A percentile compares a stretch with the other conserved stretches of the same genome.
These are phyloP conservation scores for Lepiota venenata DNA, from an alignment of 768 basidiomycete species.

Conservation along the genomic window DNA sequence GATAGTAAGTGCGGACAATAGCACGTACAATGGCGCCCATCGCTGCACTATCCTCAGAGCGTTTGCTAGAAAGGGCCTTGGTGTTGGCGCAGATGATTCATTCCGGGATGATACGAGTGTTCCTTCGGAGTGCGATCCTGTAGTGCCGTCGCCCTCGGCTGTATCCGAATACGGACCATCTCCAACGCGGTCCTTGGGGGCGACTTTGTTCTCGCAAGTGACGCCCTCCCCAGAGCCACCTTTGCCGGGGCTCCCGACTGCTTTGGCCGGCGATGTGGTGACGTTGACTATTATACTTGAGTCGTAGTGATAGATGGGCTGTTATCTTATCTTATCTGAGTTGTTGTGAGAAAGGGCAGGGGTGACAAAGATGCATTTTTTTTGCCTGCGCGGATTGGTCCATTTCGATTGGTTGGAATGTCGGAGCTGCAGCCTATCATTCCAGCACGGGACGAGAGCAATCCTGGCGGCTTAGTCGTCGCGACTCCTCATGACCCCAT, in stretches of 20 bases:
- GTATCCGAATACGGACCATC: not conserved
- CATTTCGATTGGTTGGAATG: conserved; percentile 13
- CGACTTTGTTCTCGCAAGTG: no score
- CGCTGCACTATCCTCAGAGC: conserved; percentile 28
- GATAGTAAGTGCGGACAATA: not conserved
- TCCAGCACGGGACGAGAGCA: conserved; percentile 33
- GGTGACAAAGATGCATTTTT: not conserved
- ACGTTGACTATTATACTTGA: no score
- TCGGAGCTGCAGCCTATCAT: conserved; percentile 41
- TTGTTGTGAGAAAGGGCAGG: not conserved
- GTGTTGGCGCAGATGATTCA: conserved; percentile 25
- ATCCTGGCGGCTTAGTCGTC: conserved; percentile 28
- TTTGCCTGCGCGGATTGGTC: conserved; percentile 5
- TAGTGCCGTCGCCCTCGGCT: not conserved
- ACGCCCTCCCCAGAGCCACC: no score
- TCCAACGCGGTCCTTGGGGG: no score
- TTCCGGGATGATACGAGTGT: conserved; percentile 22
- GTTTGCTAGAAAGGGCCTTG: conserved; percentile 49
- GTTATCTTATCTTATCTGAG: conserved; percentile 9
- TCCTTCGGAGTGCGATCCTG: conserved; percentile 23
- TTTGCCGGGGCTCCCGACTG: no score
- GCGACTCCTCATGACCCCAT: conserved; percentile 39
- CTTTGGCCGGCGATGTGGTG: not conserved
- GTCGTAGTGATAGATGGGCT: not conserved
- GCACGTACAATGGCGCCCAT: conserved; percentile 1